Evolutionary conservation across 306 rosid genomes (phyloP), one percentile per base, ranked within the genome.

Genomic region (Phaseolus lunatus): DNA sequence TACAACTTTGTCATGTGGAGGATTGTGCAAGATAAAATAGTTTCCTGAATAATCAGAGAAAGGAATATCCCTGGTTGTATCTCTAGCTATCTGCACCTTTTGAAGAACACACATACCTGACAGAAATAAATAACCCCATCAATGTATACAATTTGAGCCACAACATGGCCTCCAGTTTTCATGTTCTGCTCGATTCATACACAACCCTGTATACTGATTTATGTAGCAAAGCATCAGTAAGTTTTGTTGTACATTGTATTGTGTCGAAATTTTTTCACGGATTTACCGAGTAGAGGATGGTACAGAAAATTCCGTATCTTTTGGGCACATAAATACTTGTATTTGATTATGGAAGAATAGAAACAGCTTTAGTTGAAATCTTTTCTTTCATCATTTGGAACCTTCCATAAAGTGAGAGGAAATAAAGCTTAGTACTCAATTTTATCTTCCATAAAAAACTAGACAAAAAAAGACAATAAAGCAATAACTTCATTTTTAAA

Each of bases 151-250:
- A 53, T 82, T 44, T 59, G 54, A 44, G 76, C 44, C 61, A 26
- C 43, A 16, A 62, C 8, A 56, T 75, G 22, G 81, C 57, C 45
- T 52, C 37, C 31, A 62, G 39, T 39, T 56, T 75, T 66, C 77
- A 2, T 45, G 78, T 67, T 68, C 45, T 73, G 71, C 58, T 72
- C 54, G 41, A 70, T 53, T 63, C 54, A 57, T 23, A 39, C 61
- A 41, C 19, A 48, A 73, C 70, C 50, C 41, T 24, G 75, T 74
- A 79, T 52, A 78, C 43, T 82, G 70, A 78, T 78, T 69, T 63
- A 75, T 75, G 39, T 50, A 44, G 74, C 56, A 57, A 48, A 57
- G 58, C 43, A 29, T 58, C 67, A 56, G 65, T 54, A 53, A 54
- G 63, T 16, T 57, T 41, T 31, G 19, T 59, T 62, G 83, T 74